phyloP scores from a whole-genome alignment of 345 rosid genomes.

The Linum lewisii region DNA sequence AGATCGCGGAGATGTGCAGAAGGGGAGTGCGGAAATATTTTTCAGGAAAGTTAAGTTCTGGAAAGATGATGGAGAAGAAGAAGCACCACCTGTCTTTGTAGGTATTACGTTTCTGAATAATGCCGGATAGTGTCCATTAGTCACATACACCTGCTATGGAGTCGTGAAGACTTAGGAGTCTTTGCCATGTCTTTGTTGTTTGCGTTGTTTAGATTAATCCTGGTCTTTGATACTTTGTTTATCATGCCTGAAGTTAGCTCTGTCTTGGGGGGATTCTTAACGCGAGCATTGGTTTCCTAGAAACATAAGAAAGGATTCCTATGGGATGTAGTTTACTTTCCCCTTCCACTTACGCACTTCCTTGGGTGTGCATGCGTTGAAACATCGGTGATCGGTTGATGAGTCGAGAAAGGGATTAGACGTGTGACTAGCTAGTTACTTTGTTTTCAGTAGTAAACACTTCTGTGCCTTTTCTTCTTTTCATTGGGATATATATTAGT shows the following conservation, averaged over 20 bases:
- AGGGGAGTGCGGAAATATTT: conserved; percentile 90
- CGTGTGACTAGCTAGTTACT: neutral
- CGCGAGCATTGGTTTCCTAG: neutral
- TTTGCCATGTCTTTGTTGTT: neutral
- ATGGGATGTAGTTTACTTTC: neutral
- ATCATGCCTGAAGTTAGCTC: neutral
- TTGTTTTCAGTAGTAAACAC: neutral
- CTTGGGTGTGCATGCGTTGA: neutral
- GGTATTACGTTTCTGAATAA: conserved; percentile 43
- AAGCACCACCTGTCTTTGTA: conserved; percentile 99
- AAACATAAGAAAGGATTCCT: neutral
- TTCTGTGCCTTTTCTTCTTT: neutral
- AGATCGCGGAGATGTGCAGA: conserved; percentile 88
- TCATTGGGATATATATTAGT: neutral
- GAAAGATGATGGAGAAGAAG: conserved; percentile 92
- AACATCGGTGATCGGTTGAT: neutral
- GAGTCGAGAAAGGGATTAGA: neutral
- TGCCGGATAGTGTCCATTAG: neutral
- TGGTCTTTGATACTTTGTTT: too few species aligned
- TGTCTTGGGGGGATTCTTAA: neutral
- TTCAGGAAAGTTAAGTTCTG: conserved; percentile 97
- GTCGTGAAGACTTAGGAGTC: too few species aligned
- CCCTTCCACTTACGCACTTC: neutral
- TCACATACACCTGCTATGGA: neutral
- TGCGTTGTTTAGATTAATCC: neutral